Evolutionary conservation across 1,284 basidiomycete genomes (phyloP).

Genomic region (Mycena citricolor): DNA sequence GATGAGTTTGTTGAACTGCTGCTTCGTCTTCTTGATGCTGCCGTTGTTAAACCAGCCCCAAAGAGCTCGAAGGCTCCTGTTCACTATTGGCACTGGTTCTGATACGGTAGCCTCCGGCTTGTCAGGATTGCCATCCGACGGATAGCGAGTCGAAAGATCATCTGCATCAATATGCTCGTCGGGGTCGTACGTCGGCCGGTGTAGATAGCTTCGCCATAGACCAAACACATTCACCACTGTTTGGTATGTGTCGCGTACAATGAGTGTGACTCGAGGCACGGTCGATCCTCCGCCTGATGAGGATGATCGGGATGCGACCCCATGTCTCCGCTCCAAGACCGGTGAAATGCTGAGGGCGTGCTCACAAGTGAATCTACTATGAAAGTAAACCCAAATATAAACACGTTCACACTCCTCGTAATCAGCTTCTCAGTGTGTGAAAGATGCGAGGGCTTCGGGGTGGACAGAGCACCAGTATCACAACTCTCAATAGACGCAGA

Average conservation of each 20-base stretch:
- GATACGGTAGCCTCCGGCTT: not conserved
- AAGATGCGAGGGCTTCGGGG: too few species aligned
- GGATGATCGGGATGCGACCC: too few species aligned
- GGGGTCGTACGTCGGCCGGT: slow-evolving; percentile 16
- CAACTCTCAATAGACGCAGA: too few species aligned
- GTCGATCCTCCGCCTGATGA: too few species aligned
- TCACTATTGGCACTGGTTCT: not conserved
- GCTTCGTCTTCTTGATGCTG: not conserved
- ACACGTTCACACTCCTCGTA: too few species aligned
- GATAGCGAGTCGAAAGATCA: slow-evolving; percentile 4
- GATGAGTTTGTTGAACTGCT: not conserved
- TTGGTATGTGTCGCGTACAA: slow-evolving; percentile 29
- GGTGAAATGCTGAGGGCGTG: too few species aligned
- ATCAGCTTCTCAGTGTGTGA: too few species aligned
- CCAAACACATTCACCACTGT: slow-evolving; percentile 30
- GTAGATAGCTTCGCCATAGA: slow-evolving; percentile 27
- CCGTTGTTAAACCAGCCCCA: slow-evolving; percentile 7
- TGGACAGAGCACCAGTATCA: too few species aligned
- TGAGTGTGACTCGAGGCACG: slow-evolving; percentile 26
- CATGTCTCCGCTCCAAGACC: too few species aligned
- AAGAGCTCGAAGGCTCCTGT: not conserved
- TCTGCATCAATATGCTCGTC: slow-evolving; percentile 3
- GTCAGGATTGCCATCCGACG: not conserved
- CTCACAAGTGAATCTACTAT: too few species aligned
- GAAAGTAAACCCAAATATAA: too few species aligned